These are phyloP conservation scores for Ogataea naganishii DNA, from an alignment of 805 yeast species.

Conservation along the genomic window DNA sequence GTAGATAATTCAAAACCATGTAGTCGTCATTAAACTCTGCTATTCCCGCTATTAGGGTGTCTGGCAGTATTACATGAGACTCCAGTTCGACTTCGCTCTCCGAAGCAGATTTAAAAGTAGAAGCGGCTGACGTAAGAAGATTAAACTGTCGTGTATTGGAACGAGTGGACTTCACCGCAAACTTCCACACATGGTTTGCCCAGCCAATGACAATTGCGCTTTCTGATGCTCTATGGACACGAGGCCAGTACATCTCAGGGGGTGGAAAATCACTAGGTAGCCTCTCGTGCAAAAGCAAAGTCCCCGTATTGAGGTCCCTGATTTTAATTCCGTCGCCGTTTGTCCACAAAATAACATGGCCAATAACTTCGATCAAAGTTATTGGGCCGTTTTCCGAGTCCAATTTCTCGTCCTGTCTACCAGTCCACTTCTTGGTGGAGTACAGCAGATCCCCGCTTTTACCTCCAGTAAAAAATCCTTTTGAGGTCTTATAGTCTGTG, in stretches of 20 bases:
- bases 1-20: slow-evolving; percentile 47
- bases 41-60: slow-evolving; percentile 63
- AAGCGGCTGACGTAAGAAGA: slow-evolving; percentile 46
- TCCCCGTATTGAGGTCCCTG: slow-evolving; percentile 46
- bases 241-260: slow-evolving; percentile 81
- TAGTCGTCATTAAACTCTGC: slow-evolving; percentile 64
- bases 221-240: slow-evolving; percentile 54
- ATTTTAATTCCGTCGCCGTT: slow-evolving; percentile 72
- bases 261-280: slow-evolving; percentile 50
- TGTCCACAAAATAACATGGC: slow-evolving; percentile 72
- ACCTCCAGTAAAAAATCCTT: slow-evolving; percentile 79
- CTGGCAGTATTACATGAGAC: slow-evolving; percentile 37
- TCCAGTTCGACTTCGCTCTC: slow-evolving; percentile 39
- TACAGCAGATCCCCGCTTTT: slow-evolving; percentile 74
- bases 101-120: slow-evolving; percentile 35
- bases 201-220: slow-evolving; percentile 73
- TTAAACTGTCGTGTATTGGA: slow-evolving; percentile 17
- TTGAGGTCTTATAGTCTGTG: slow-evolving; percentile 50
- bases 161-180: slow-evolving; percentile 33
- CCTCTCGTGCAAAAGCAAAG: slow-evolving; percentile 40
- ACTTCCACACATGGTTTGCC: slow-evolving; percentile 70
- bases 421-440: slow-evolving; percentile 81
- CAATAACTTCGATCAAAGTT: slow-evolving; percentile 53
- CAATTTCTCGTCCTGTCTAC: slow-evolving; percentile 60
- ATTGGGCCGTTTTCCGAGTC: slow-evolving; percentile 63